A percentile compares a stretch with the other conserved stretches of the same genome.
Evolutionary conservation across 768 basidiomycete genomes (phyloP).

Genomic region (Pulveroboletus sp.): DNA sequence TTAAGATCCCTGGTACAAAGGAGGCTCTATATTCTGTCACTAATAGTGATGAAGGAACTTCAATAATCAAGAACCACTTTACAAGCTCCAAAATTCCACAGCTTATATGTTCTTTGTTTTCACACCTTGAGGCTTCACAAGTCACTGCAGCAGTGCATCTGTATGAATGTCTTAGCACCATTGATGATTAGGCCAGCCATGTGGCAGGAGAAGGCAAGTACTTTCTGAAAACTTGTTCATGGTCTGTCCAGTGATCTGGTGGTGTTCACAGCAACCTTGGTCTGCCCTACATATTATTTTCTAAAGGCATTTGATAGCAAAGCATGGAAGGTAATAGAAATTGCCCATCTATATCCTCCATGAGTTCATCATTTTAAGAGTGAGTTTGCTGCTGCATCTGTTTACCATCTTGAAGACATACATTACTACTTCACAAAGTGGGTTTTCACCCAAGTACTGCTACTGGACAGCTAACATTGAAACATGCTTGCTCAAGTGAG

Average conservation of each 20-base stretch:
- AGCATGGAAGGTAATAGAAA: constrained; percentile 1
- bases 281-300: constrained; percentile 7
- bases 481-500: neutral
- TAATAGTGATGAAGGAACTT: constrained; percentile 1
- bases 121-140: neutral
- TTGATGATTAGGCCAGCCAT: neutral
- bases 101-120: constrained; percentile 2
- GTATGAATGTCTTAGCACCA: neutral
- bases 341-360: neutral
- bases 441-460: neutral
- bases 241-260: neutral
- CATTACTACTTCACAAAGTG: constrained; percentile 4
- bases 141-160: neutral
- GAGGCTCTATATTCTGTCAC: constrained; percentile 5
- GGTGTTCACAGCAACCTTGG: neutral
- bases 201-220: constrained; percentile 3
- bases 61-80: neutral
- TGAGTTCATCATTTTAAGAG: neutral
- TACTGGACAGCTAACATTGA: neutral
- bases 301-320: neutral
- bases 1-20: neutral
- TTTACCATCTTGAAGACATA: constrained; percentile 1
- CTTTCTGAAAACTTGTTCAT: neutral
- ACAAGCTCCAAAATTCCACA: neutral
- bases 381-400: constrained; percentile 5